Percentiles rank a stretch among this genome's conserved stretches.
phyloP scores from a whole-genome alignment of 2,329 filamentous ascomycete genomes.

The Arthrocladium fulminans region DNA sequence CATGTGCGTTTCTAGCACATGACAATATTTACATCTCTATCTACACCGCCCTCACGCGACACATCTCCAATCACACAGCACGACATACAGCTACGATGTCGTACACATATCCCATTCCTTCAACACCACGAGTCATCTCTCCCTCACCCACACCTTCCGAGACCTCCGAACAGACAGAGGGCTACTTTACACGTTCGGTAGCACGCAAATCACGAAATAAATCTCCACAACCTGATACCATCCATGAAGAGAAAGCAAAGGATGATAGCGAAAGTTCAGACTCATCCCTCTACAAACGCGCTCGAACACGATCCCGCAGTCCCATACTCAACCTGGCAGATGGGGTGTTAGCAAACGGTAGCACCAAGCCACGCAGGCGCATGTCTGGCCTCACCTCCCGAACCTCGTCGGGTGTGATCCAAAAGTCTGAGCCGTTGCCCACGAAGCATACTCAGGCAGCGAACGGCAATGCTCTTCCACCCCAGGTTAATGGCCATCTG shows the following conservation, averaged over 20 bases:
- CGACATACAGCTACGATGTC: constrained; percentile 31
- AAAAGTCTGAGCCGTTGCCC: constrained; percentile 30
- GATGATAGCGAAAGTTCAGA: constrained; percentile 43
- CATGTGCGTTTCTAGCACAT: neutral
- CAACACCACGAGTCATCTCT: constrained; percentile 79
- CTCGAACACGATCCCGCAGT: constrained; percentile 63
- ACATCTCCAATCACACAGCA: too few relatives aligned
- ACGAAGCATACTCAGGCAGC: constrained; percentile 29
- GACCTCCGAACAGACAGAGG: constrained; percentile 42
- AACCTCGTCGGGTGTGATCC: constrained; percentile 28
- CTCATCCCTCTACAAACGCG: constrained; percentile 47
- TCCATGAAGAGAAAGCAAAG: constrained; percentile 46
- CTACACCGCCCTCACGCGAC: neutral
- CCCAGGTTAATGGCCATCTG: constrained; percentile 57
- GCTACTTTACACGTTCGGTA: constrained; percentile 68
- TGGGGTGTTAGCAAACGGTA: constrained; percentile 21
- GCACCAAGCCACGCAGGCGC: constrained; percentile 34
- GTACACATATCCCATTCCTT: constrained; percentile 53
- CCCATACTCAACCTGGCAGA: constrained; percentile 40
- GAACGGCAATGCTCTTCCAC: constrained; percentile 21
- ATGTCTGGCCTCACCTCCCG: constrained; percentile 45
- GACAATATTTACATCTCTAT: neutral
- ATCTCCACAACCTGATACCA: constrained; percentile 44
- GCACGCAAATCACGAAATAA: constrained; percentile 43
- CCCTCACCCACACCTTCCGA: constrained; percentile 71